These are phyloP conservation scores for Phytopythium mirpurense DNA, from an alignment of 352 stramenopile species.

Conservation along the genomic window DNA sequence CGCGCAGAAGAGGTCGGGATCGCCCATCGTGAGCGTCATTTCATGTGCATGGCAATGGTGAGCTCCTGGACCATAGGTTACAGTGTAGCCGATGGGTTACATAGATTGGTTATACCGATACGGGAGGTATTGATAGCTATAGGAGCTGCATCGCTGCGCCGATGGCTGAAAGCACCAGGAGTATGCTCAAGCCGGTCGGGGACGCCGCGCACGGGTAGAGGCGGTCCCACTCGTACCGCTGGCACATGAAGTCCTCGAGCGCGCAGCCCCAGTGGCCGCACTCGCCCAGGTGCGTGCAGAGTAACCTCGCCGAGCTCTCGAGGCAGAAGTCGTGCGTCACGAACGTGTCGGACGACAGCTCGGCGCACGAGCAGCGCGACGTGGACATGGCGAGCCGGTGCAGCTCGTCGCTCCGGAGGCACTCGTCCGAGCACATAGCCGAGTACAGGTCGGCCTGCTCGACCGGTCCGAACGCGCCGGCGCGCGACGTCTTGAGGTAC, in stretches of 20 bases:
- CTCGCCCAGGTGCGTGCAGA: conserved; percentile 84
- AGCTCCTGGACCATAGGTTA: too few relatives aligned
- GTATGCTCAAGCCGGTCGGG: conserved; percentile 4
- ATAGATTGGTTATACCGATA: too few relatives aligned
- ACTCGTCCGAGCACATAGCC: conserved; percentile 86
- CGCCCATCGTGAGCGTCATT: too few relatives aligned
- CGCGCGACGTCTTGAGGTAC: conserved; percentile 53
- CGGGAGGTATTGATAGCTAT: not conserved
- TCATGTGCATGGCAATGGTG: too few relatives aligned
- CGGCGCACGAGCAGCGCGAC: conserved; percentile 75
- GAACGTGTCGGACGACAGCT: conserved; percentile 72
- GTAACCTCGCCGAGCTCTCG: conserved; percentile 70
- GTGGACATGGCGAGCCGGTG: conserved; percentile 67
- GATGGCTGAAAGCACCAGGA: conserved; percentile 14
- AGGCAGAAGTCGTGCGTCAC: conserved; percentile 72
- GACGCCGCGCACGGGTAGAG: conserved; percentile 44
- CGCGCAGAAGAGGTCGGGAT: conserved; percentile 13
- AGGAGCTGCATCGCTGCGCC: conserved; percentile 16
- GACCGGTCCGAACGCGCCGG: conserved; percentile 54
- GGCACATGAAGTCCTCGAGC: conserved; percentile 89
- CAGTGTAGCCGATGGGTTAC: too few relatives aligned
- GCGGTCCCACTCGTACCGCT: conserved; percentile 85
- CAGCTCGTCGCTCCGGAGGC: conserved; percentile 70
- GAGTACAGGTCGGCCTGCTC: conserved; percentile 61
- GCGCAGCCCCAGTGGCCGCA: conserved; percentile 86